Percentiles rank a stretch among this genome's conserved stretches.
phyloP scores from a whole-genome alignment of 75 land plant species.

The Sequoia sempervirens region DNA sequence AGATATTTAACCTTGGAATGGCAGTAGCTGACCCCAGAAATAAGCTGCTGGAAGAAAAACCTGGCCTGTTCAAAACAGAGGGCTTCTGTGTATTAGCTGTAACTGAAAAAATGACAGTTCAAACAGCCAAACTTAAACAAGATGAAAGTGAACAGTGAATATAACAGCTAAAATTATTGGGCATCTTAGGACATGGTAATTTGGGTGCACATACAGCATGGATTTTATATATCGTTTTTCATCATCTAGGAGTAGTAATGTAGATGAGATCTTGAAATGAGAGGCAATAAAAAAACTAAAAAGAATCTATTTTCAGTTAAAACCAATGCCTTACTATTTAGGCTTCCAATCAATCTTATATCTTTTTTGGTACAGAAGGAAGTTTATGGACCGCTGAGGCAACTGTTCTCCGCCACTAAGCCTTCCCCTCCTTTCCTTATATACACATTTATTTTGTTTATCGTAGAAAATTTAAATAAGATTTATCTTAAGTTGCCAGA shows the following conservation, averaged over 20 bases:
- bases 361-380: neutral
- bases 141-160: neutral
- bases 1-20: slow-evolving; percentile 39
- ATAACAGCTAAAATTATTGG: neutral
- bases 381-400: neutral
- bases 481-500: too few species aligned
- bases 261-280: too few species aligned
- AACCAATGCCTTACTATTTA: too few species aligned
- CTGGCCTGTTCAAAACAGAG: slow-evolving; percentile 32
- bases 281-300: neutral
- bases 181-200: neutral
- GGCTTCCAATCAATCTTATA: neutral
- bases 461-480: too few species aligned
- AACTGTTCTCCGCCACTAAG: neutral
- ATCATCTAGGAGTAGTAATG: neutral
- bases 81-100: neutral
- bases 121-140: neutral
- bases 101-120: neutral
- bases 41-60: slow-evolving; percentile 67
- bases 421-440: neutral
- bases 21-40: slow-evolving; percentile 70
- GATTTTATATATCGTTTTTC: neutral
- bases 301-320: too few species aligned
- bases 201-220: neutral
- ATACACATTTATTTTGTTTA: too few species aligned